These are phyloP conservation scores for Priceomyces carsonii DNA, from an alignment of 805 yeast species.

Conservation along the genomic window DNA sequence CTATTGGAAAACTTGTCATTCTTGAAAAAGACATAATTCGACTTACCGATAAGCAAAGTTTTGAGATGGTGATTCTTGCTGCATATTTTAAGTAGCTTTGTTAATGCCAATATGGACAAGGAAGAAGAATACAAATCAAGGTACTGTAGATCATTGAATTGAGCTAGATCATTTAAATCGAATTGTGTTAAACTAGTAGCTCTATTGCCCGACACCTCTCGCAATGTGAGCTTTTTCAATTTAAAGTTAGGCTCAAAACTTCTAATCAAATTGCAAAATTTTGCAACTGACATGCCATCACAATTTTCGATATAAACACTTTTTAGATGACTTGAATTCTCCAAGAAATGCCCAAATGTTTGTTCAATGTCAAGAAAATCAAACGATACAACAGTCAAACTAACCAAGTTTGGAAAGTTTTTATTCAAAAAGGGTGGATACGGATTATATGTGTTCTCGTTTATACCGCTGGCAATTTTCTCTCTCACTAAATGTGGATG, in stretches of 20 bases:
- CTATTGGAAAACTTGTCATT: slow-evolving; percentile 17
- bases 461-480: slow-evolving; percentile 9
- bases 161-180: slow-evolving; percentile 19
- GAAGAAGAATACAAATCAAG: slow-evolving; percentile 44
- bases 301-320: slow-evolving; percentile 35
- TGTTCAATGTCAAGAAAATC: slow-evolving; percentile 29
- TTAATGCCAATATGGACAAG: slow-evolving; percentile 40
- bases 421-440: slow-evolving; percentile 23
- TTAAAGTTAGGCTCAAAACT: slow-evolving; percentile 28
- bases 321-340: slow-evolving; percentile 15
- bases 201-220: slow-evolving; percentile 25
- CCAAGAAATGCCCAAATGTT: slow-evolving; percentile 27
- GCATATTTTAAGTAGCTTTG: slow-evolving; percentile 37
- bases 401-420: slow-evolving; percentile 23
- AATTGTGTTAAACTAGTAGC: slow-evolving; percentile 30
- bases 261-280: slow-evolving; percentile 27
- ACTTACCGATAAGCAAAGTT: slow-evolving; percentile 36
- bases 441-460: slow-evolving; percentile 21
- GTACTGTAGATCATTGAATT: slow-evolving; percentile 19
- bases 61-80: slow-evolving; percentile 27
- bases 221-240: slow-evolving; percentile 25
- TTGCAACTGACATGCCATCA: slow-evolving; percentile 23
- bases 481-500: slow-evolving; percentile 23
- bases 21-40: slow-evolving; percentile 28
- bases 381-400: slow-evolving; percentile 29